Percentiles rank a stretch among this genome's conserved stretches.
These are phyloP conservation scores for Aspergillus sp. DNA, from an alignment of 2,329 filamentous ascomycete species.

Conservation along the genomic window DNA sequence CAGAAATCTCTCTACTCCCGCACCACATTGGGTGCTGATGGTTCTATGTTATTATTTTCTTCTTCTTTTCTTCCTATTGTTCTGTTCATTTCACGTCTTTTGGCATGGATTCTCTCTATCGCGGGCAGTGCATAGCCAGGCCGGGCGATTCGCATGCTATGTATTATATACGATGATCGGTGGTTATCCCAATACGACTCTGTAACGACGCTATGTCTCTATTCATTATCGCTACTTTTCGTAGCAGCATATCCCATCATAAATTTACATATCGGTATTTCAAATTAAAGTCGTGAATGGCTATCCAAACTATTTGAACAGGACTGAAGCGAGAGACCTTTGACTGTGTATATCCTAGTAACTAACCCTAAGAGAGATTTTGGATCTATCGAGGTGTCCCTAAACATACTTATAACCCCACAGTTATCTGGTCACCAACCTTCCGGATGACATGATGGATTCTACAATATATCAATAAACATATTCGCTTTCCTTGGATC, in stretches of 20 bases:
- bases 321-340: neutral
- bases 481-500: no score
- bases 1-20: conserved; percentile 43
- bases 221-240: neutral
- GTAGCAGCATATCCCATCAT: no score
- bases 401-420: no score
- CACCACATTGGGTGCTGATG: conserved; percentile 12
- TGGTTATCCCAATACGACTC: conserved; percentile 29
- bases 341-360: neutral
- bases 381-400: no score
- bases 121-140: conserved; percentile 35
- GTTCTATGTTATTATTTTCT: conserved; percentile 15
- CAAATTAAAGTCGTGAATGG: no score
- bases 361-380: no score
- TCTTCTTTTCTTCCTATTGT: conserved; percentile 21
- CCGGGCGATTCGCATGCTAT: conserved; percentile 33
- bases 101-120: conserved; percentile 26
- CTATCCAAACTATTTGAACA: no score
- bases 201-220: conserved; percentile 17
- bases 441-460: no score
- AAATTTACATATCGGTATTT: no score
- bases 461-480: no score
- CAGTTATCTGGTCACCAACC: no score
- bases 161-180: conserved; percentile 32
- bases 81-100: neutral